A percentile compares a stretch with the other conserved stretches of the same genome.
Evolutionary conservation across 179 eudicot genomes (phyloP).

Genomic region (Patellifolia procumbens): DNA sequence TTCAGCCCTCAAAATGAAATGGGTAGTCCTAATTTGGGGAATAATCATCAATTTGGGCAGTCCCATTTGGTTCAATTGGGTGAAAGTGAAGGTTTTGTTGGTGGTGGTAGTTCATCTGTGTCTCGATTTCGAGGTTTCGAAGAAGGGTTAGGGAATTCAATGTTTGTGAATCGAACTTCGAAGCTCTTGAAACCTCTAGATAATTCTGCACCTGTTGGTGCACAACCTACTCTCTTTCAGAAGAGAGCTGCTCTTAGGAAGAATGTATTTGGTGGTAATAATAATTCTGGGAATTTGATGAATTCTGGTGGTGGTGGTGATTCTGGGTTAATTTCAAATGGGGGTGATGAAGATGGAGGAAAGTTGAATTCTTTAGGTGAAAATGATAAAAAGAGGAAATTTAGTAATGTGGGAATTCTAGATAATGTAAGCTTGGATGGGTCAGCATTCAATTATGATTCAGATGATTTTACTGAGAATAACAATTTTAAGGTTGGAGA

Average conservation of each 20-base stretch:
- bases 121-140: constrained; percentile 53
- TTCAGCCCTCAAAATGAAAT: constrained; percentile 53
- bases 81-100: constrained; percentile 34
- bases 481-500: constrained; percentile 33
- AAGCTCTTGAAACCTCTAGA: constrained; percentile 78
- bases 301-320: constrained; percentile 20
- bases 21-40: constrained; percentile 46
- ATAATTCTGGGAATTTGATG: constrained; percentile 36
- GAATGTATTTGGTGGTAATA: constrained; percentile 35
- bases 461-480: constrained; percentile 74
- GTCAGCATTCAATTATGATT: constrained; percentile 74
- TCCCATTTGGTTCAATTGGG: constrained; percentile 55
- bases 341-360: constrained; percentile 22
- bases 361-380: constrained; percentile 30
- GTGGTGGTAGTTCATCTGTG: constrained; percentile 39
- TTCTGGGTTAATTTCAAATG: no score
- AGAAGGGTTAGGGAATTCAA: constrained; percentile 43
- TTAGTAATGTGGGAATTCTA: constrained; percentile 43
- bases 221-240: constrained; percentile 86
- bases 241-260: constrained; percentile 84
- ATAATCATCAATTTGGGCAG: constrained; percentile 40
- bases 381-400: constrained; percentile 45
- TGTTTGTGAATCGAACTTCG: constrained; percentile 56
- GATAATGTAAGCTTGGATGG: constrained; percentile 74
- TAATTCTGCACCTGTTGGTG: constrained; percentile 57